Evolutionary conservation across 2,329 filamentous ascomycete species (phyloP).

Genomic region (Paraphaeosphaeria minitans): DNA sequence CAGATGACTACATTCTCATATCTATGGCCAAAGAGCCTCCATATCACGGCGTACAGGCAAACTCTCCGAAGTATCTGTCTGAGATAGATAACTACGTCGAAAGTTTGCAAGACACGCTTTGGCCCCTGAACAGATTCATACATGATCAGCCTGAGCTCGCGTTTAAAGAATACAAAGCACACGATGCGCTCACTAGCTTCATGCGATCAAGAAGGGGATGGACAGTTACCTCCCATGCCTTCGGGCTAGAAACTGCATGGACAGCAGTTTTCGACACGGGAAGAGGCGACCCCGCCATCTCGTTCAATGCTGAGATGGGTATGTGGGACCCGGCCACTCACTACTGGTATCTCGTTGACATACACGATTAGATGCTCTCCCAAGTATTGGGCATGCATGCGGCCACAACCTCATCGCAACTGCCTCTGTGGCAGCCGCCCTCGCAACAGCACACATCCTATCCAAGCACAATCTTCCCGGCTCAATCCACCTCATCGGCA

Average conservation of each 20-base stretch:
- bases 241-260: conserved; percentile 60
- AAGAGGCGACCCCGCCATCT: conserved; percentile 53
- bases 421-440: conserved; percentile 46
- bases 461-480: conserved; percentile 50
- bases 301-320: conserved; percentile 51
- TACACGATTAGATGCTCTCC: conserved; percentile 42
- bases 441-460: conserved; percentile 53
- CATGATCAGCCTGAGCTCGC: conserved; percentile 29
- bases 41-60: background rate
- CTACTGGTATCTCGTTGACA: conserved; percentile 3
- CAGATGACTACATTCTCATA: conserved; percentile 19
- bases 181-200: conserved; percentile 26
- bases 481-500: conserved; percentile 56
- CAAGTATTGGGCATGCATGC: conserved; percentile 51
- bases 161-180: conserved; percentile 28
- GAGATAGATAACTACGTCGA: conserved; percentile 16
- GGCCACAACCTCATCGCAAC: conserved; percentile 54
- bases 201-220: conserved; percentile 50
- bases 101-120: conserved; percentile 43
- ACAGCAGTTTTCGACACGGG: conserved; percentile 56
- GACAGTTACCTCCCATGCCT: conserved; percentile 59
- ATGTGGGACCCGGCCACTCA: background rate
- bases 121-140: conserved; percentile 24
- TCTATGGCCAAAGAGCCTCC: background rate
- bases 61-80: conserved; percentile 7